Evolutionary conservation across 1,284 basidiomycete species (phyloP), one percentile per base, ranked within the genome.

Genomic region (Sanghuangporus sanghuang): DNA sequence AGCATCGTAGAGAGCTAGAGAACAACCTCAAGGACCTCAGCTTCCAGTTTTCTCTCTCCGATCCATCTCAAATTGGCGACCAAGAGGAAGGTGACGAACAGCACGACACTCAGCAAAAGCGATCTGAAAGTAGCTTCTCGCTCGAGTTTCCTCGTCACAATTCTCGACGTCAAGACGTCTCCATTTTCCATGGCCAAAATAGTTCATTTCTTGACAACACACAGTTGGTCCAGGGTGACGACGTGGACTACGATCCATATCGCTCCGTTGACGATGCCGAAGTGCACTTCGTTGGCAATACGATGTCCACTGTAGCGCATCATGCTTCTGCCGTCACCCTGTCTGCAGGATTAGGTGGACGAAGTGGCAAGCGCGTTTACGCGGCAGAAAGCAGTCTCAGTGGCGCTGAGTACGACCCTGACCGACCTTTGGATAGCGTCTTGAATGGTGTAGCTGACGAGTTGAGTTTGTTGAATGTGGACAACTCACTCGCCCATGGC

Each of bases 261-360:
- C 82, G 80, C 61, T 18, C 44, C 21, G 81, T 81, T 14, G 71
- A 89, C 57, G 84, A 83, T 11, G 86, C 87, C 14, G 86, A 84
- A 6, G 75, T 87, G 44, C 78, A 81, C 67, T 89, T 86, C 66
- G 83, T 78, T 21, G 84, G 81, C 21, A 83, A 85, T 63, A 90
- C 92, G 0, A 77, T 91, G 64, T 93, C 90, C 0, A 95, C 93
- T 0, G 85, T 85, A 11, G 90, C 86, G 2, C 93, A 96, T 73
- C 93, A 96, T 74, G 92, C 91, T 32, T 92, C 89, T 67, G 90
- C 85, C 0, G 79, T 95, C 55, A 95, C 93, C 0, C 79, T 96
- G n/a, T 90, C 83, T 63, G 91, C 92, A 2, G 93, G 93, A 0
- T 80, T 95, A 2, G 87, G 83, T 58, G 75, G 76, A 2, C 57